Evolutionary conservation across 192 early-diverging fungal species (phyloP).

Genomic region (Podila horticola): DNA sequence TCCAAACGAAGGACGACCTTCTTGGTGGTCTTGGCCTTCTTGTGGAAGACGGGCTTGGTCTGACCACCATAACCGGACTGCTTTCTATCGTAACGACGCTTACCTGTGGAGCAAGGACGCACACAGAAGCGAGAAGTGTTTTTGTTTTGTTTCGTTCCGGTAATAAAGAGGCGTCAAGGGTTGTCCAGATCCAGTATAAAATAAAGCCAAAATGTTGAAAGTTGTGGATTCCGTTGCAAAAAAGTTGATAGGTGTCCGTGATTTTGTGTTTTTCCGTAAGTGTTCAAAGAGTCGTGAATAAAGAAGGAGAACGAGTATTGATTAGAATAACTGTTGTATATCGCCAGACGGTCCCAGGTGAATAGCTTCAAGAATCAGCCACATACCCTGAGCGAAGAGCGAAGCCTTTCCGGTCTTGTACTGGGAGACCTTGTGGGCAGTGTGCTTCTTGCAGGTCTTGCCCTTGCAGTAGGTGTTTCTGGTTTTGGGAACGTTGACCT

Average conservation of each 20-base stretch:
- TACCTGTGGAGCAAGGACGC: constrained; percentile 51
- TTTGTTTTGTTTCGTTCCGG: no score
- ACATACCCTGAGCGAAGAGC: constrained; percentile 96
- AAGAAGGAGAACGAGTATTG: no score
- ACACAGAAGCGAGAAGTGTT: no score
- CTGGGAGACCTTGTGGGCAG: constrained; percentile 99
- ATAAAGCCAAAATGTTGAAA: no score
- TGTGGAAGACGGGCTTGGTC: constrained; percentile 99
- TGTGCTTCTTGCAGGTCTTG: constrained; percentile 98
- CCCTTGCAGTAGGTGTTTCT: constrained; percentile 99
- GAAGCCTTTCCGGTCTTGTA: constrained; percentile 99
- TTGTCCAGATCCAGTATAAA: no score
- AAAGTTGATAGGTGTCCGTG: no score
- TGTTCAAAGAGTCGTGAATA: no score
- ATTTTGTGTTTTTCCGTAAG: no score
- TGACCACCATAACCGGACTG: constrained; percentile 99
- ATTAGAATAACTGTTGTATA: no score
- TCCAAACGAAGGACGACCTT: constrained; percentile 99
- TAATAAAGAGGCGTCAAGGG: no score
- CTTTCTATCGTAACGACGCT: constrained; percentile 98
- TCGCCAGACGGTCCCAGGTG: neutral
- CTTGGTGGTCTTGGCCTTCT: constrained; percentile 99
- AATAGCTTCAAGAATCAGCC: neutral
- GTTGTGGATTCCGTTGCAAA: no score
- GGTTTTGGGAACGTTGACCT: constrained; percentile 99